Evolutionary conservation across 208 protist genomes (phyloP).

Genomic region (Crithidia bombi): DNA sequence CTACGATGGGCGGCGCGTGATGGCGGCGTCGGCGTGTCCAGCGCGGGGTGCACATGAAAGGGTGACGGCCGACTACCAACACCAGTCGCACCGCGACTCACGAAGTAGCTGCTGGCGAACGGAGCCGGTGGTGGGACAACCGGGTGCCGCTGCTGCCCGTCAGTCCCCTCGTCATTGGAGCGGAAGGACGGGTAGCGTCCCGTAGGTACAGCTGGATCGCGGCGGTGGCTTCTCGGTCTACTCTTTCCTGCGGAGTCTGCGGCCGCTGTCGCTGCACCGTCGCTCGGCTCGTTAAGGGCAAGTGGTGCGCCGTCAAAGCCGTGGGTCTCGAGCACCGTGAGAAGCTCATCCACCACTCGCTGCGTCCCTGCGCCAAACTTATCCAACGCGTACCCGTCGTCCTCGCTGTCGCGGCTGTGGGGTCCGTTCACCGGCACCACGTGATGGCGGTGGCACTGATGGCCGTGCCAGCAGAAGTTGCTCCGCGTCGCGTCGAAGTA

Average conservation of each 20-base stretch:
- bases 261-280: background rate
- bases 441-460: slow-evolving; percentile 42
- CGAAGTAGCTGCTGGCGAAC: no score
- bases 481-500: slow-evolving; percentile 39
- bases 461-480: slow-evolving; percentile 52
- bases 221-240: no score
- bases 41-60: background rate
- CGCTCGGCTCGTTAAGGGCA: background rate
- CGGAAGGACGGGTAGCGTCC: background rate
- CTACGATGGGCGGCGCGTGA: no score
- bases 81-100: no score
- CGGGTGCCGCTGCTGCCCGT: no score
- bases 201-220: background rate
- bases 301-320: slow-evolving; percentile 15
- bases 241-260: background rate
- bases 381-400: slow-evolving; percentile 23
- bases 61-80: background rate
- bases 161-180: background rate
- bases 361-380: slow-evolving; percentile 34
- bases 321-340: slow-evolving; percentile 30
- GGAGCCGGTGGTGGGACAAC: no score
- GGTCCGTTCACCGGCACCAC: slow-evolving; percentile 28
- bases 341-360: slow-evolving; percentile 29
- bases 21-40: background rate
- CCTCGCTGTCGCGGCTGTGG: slow-evolving; percentile 28